Evolutionary conservation across 176 grass and related monocot species (phyloP).

Genomic region (Oryza glaberrima): DNA sequence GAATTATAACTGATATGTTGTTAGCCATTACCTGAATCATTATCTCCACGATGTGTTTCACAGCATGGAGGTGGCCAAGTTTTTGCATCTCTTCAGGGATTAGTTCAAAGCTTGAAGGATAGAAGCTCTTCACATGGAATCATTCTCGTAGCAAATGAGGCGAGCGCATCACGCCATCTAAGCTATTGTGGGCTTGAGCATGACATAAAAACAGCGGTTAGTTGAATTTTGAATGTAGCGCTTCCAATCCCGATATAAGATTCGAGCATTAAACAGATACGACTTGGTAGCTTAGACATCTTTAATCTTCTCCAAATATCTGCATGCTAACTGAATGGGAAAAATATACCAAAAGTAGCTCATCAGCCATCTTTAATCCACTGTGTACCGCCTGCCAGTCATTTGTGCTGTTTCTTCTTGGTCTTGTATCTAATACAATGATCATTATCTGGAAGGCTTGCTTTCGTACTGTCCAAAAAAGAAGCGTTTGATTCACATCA

Average conservation of each 20-base stretch:
- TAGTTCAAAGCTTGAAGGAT: slow-evolving; percentile 71
- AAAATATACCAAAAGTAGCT: not conserved
- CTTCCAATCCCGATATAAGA: slow-evolving; percentile 8
- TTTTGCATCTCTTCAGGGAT: slow-evolving; percentile 78
- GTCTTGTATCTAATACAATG: not conserved
- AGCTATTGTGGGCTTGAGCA: slow-evolving; percentile 70
- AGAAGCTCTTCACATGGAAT: slow-evolving; percentile 50
- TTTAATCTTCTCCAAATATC: not conserved
- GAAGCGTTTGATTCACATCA: not conserved
- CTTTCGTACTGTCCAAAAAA: not conserved
- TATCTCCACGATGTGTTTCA: slow-evolving; percentile 11
- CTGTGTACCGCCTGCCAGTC: not conserved
- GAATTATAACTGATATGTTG: slow-evolving; percentile 25
- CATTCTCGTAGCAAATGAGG: slow-evolving; percentile 79
- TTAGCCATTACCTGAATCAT: not conserved
- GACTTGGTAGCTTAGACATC: not conserved
- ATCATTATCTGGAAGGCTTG: slow-evolving; percentile 9
- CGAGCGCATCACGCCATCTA: slow-evolving; percentile 75
- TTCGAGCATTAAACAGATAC: slow-evolving; percentile 9
- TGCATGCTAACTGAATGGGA: slow-evolving; percentile 15
- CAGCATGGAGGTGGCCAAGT: slow-evolving; percentile 95
- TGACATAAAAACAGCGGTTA: slow-evolving; percentile 72
- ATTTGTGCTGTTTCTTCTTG: not conserved
- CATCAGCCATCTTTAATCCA: not conserved
- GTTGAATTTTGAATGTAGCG: slow-evolving; percentile 37